Conservation (phyloP, 1,284 basidiomycete species). For the Gastroboletus turbinatus region DNA sequence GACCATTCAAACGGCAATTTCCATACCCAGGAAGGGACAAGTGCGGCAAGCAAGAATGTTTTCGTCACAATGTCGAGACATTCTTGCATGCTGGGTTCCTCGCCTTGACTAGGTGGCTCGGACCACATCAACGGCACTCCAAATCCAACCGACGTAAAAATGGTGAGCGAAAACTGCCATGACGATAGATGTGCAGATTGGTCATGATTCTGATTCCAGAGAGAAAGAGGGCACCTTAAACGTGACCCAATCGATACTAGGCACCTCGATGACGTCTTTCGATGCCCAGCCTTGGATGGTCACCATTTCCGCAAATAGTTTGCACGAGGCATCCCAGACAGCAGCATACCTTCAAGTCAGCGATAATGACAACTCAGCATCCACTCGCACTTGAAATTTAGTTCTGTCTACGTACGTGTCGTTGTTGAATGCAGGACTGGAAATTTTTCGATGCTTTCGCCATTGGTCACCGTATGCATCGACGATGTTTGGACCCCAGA, state of each 20-base stretch:
- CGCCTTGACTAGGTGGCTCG: slow-evolving; percentile 34
- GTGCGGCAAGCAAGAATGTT: slow-evolving; percentile 25
- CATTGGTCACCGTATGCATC: background rate
- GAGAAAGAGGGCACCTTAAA: slow-evolving; percentile 39
- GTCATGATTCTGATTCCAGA: background rate
- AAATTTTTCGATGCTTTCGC: background rate
- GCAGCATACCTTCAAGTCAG: background rate
- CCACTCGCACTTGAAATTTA: background rate
- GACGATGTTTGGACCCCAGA: background rate
- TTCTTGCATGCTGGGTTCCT: slow-evolving; percentile 43
- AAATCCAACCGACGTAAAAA: slow-evolving; percentile 52
- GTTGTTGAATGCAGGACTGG: background rate
- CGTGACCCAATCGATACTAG: slow-evolving; percentile 41
- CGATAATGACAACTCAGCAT: background rate
- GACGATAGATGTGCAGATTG: background rate
- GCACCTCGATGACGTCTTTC: slow-evolving; percentile 37
- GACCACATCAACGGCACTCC: slow-evolving; percentile 49
- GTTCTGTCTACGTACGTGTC: background rate
- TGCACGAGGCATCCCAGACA: slow-evolving; percentile 43
- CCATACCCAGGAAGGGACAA: slow-evolving; percentile 30
- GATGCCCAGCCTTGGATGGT: slow-evolving; percentile 41
- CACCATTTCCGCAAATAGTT: slow-evolving; percentile 40
- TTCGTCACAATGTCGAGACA: slow-evolving; percentile 42
- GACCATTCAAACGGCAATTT: background rate
- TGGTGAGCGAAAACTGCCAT: slow-evolving; percentile 44